phyloP scores from a whole-genome alignment of 208 protist genomes.

The Trypanosoma cruzi region DNA sequence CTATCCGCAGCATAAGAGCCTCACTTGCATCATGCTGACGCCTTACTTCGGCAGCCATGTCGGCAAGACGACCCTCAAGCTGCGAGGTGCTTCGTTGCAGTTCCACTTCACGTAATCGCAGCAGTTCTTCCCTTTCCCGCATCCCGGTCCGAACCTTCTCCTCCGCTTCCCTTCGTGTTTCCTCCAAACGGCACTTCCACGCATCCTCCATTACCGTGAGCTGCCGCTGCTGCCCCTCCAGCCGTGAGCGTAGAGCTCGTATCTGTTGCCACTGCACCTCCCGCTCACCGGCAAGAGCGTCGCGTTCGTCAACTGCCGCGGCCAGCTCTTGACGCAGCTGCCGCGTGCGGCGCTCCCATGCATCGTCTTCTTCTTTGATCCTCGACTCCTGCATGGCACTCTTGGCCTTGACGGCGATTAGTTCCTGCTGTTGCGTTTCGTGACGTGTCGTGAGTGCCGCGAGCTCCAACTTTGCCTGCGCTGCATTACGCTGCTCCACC shows the following conservation, averaged over 20 bases:
- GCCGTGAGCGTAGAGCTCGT: conserved; percentile 33
- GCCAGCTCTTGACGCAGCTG: conserved; percentile 42
- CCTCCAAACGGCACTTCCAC: conserved; percentile 19
- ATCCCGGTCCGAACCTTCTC: conserved; percentile 31
- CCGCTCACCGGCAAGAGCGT: conserved; percentile 39
- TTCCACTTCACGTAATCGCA: conserved; percentile 31
- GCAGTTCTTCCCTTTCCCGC: conserved; percentile 39
- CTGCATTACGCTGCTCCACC: conserved; percentile 19
- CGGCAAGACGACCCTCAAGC: conserved; percentile 27
- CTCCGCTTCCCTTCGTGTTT: conserved; percentile 20
- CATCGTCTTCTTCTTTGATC: conserved; percentile 36
- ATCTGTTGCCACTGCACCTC: conserved; percentile 40
- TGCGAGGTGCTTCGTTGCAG: conserved; percentile 20
- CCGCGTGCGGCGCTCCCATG: conserved; percentile 39
- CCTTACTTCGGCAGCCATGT: conserved; percentile 18
- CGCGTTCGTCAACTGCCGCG: conserved; percentile 36
- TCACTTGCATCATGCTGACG: conserved; percentile 18
- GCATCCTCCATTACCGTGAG: conserved; percentile 14
- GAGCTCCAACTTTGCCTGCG: conserved; percentile 25
- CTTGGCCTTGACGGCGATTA: conserved; percentile 22
- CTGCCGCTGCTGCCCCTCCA: conserved; percentile 23
- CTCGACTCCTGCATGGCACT: conserved; percentile 29
- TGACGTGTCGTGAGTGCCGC: conserved; percentile 25
- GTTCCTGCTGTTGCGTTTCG: conserved; percentile 33
- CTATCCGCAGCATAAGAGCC: conserved; percentile 19